These are phyloP conservation scores for Aspergillus sp. DNA, from an alignment of 2,329 filamentous ascomycete genomes.

Conservation along the genomic window DNA sequence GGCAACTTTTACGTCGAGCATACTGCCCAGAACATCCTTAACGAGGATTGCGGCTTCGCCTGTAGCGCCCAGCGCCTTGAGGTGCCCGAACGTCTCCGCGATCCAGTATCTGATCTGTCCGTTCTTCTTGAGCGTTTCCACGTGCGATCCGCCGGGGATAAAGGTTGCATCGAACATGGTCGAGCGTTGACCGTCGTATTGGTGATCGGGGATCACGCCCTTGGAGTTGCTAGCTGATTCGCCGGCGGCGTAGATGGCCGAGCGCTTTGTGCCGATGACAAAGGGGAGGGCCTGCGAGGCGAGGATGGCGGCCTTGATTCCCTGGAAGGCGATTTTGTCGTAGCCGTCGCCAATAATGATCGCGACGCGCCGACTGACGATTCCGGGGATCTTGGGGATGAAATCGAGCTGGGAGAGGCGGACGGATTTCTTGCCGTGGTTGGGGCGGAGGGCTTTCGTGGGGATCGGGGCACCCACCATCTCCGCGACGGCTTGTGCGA, in stretches of 20 bases:
- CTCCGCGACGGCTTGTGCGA: constrained; percentile 71
- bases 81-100: constrained; percentile 78
- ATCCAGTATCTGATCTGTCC: constrained; percentile 78
- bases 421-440: constrained; percentile 70
- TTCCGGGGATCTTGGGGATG: constrained; percentile 65
- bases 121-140: constrained; percentile 67
- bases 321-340: constrained; percentile 67
- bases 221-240: constrained; percentile 67
- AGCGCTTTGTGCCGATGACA: constrained; percentile 72
- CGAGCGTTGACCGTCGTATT: constrained; percentile 77
- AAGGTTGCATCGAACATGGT: constrained; percentile 80
- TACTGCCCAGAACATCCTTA: constrained; percentile 30
- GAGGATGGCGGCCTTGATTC: constrained; percentile 64
- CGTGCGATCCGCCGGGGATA: constrained; percentile 70
- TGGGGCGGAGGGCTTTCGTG: constrained; percentile 57
- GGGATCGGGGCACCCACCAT: constrained; percentile 71
- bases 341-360: constrained; percentile 80
- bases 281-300: constrained; percentile 64
- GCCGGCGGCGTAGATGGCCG: constrained; percentile 41
- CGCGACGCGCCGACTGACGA: constrained; percentile 72
- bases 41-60: constrained; percentile 37
- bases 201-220: constrained; percentile 70
- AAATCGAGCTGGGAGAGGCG: constrained; percentile 69
- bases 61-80: constrained; percentile 38
- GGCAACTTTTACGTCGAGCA: constrained; percentile 34